Base-by-base conservation (phyloP, 2,329 filamentous ascomycete genomes). In the Madurella fahalii region DNA sequence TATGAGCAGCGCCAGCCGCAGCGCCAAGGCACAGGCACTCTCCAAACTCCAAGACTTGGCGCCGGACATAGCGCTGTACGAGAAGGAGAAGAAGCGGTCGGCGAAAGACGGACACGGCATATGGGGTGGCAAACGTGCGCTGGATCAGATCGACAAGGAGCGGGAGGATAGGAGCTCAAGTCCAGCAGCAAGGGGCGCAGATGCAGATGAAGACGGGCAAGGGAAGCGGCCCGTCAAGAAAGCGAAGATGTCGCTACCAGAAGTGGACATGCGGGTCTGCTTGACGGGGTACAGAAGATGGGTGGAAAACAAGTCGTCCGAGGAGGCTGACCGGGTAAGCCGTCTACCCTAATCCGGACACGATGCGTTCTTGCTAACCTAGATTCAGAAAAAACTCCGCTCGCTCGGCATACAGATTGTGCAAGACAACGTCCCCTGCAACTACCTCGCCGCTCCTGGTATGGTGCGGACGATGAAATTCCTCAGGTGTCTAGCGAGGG, bases 381-480 rank as follows among this genome's bases (percentile, higher is more conserved):
- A 45, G 16, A 17, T 16, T 2, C 64, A 95, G 90, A 85, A 80
- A 73, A 87, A 87, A 72, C 78, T 99, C 52, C 87, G 92, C 57
- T 83, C 87, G 44, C 74, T 97, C 37, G 94, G 94, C 8, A 89
- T 99, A 53, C 79, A 85, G 61, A 82, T 96, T 18, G 87, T 90
- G 4, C 80, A 86, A 63, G 89, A 96, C 65, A 84, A 84, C 25
- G 81, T 82, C 46, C 80, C 83, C 43, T 94, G 90, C 68, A 89
- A 93, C 64, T 89, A 95, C 68, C 81, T 99, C 11, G 91, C 90
- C 34, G 93, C 93, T 3, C 94, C 93, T 1, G 82, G 84, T 41
- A 84, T 97, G 58, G 83, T 96, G 34, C 87, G 94, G 39, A 99
- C 94, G 0, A 85, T 90, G 68, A 99, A 99, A 67, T 99, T 99